Base-by-base conservation (phyloP, 345 rosid species). In the Citrus hindsii region DNA sequence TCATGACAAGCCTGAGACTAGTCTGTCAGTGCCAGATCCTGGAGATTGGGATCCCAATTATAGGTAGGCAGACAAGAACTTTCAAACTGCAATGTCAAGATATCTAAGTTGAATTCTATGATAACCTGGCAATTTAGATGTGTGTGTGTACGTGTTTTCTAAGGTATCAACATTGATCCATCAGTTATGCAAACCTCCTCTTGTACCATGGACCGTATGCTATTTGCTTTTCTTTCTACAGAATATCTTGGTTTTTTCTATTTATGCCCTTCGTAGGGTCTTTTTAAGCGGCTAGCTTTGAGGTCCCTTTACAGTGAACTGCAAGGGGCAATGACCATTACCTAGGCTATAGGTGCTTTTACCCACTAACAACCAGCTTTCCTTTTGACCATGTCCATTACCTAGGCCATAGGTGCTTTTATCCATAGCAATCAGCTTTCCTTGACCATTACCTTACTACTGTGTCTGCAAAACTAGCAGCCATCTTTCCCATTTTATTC, bases 31-130 rank as follows among this genome's bases (percentile, higher is more conserved):
- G 76, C 98, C 97, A 75, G 91, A 90, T 87, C 98, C 99, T 24
- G 97, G 97, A 79, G 98, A 97, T 72, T 97, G 99, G 99, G 99
- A 97, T 89, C 99, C 99, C 51, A 91, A 90, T 87, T 97, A 92
- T 89, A 94, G 99, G 99, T 89, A 81, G 83, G 85, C 63, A 79
- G 73, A 74, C 75, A 70, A 67, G 9, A 67, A 70, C 7, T 55
- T 74, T 72, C 55, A 37, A 63, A 53, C 62, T 66, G 32, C 62
- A 24, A 28, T 80, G 2, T 74, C 27, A 25, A 59, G 22, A 65
- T 64, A 35, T 22, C 18, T 37, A 32, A 18, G 18, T 62, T 38
- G 51, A 32, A 67, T 66, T 14, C 51, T 75, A 28, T 46, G 67
- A 61, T 76, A 21, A 22, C n/a, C 55, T 71, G 74, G 67, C 40